A percentile compares a stretch with the other conserved stretches of the same genome.
These are phyloP conservation scores for Leccinum ponderosum DNA, from an alignment of 1,284 basidiomycete genomes.

Conservation along the genomic window DNA sequence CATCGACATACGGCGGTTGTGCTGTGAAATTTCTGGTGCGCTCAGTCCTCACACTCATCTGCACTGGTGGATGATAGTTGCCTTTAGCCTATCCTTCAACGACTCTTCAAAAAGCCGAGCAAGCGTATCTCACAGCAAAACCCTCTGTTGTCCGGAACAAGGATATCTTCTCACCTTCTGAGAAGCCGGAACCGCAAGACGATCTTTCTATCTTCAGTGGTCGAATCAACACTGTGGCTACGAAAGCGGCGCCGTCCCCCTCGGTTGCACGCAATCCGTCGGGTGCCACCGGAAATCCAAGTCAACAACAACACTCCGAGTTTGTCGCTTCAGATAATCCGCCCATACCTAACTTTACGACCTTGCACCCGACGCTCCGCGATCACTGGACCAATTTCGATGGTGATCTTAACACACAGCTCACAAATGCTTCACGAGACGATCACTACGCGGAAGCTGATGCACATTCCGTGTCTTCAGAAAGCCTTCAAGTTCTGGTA, in stretches of 20 bases:
- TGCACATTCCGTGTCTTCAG: conserved; percentile 33
- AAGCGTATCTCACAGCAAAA: conserved; percentile 48
- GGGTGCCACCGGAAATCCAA: not conserved
- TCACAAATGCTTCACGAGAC: conserved; percentile 43
- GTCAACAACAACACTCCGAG: not conserved
- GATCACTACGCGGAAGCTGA: conserved; percentile 39
- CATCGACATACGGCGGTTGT: conserved; percentile 58
- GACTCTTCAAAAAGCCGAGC: conserved; percentile 61
- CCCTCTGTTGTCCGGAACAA: conserved; percentile 42
- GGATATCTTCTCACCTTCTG: conserved; percentile 57
- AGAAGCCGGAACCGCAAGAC: conserved; percentile 45
- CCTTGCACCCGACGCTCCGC: conserved; percentile 60
- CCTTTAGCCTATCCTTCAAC: conserved; percentile 57
- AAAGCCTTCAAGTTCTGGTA: conserved; percentile 1
- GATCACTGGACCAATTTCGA: conserved; percentile 61
- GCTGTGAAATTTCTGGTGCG: conserved; percentile 66
- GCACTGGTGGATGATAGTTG: not conserved
- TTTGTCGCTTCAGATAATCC: not conserved
- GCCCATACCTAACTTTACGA: conserved; percentile 36
- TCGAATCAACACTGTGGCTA: conserved; percentile 59
- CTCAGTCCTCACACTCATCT: conserved; percentile 5
- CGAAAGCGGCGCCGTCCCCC: conserved; percentile 33
- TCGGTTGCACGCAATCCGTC: conserved; percentile 8
- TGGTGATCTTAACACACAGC: conserved; percentile 54
- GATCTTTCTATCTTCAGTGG: conserved; percentile 74